Conservation (phyloP, 2,329 filamentous ascomycete species). For the Colletotrichum sp. region DNA sequence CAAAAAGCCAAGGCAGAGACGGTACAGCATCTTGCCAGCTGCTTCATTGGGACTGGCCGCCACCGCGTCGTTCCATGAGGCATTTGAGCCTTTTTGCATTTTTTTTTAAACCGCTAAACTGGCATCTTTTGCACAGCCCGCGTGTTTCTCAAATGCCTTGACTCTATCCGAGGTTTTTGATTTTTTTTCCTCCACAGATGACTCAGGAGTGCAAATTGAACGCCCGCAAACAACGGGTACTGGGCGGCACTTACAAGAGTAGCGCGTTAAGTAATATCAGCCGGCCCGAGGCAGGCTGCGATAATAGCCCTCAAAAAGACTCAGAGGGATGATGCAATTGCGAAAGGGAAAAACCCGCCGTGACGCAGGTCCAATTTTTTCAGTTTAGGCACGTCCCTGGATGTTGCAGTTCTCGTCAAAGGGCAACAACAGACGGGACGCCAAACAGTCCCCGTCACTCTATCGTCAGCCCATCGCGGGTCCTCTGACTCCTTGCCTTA, state of each 20-base stretch:
- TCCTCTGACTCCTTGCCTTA: neutral
- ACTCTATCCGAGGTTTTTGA: neutral
- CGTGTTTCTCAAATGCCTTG: neutral
- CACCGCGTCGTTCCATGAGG: neutral
- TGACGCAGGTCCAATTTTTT: neutral
- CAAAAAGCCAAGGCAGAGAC: neutral
- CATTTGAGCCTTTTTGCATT: neutral
- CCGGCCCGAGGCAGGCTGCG: neutral
- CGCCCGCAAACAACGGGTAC: neutral
- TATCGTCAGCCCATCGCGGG: neutral
- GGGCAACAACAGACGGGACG: neutral
- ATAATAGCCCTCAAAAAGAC: neutral
- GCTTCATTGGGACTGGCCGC: slow-evolving; percentile 7
- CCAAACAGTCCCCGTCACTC: neutral
- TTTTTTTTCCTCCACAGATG: neutral
- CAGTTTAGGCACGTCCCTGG: slow-evolving; percentile 15
- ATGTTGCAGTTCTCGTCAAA: slow-evolving; percentile 2
- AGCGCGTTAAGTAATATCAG: neutral
- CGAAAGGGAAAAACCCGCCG: neutral
- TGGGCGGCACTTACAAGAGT: neutral
- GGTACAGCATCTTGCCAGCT: neutral
- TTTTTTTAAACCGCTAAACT: neutral
- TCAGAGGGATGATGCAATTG: neutral
- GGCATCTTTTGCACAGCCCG: neutral
- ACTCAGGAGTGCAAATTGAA: neutral